These are phyloP conservation scores for Haplographium delicatum DNA, from an alignment of 495 filamentous ascomycete genomes.

Conservation along the genomic window DNA sequence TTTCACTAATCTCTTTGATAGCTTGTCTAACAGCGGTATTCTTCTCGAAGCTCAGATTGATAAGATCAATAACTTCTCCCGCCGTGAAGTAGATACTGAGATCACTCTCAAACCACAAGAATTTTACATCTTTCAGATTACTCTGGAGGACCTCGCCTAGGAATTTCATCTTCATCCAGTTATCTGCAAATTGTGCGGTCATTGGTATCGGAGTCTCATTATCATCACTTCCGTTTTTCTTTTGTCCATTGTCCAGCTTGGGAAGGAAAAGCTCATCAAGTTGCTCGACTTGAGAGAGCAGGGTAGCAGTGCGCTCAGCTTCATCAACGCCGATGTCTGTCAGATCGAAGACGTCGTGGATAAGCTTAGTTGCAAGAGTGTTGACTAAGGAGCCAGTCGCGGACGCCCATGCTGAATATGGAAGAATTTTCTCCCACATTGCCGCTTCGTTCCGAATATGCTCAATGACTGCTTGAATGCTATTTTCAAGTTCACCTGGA, in stretches of 20 bases:
- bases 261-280: slow-evolving; percentile 74
- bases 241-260: slow-evolving; percentile 26
- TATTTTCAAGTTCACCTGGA: slow-evolving; percentile 51
- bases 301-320: slow-evolving; percentile 67
- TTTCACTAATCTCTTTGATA: slow-evolving; percentile 68
- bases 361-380: slow-evolving; percentile 73
- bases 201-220: slow-evolving; percentile 45
- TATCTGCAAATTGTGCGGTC: slow-evolving; percentile 71
- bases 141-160: slow-evolving; percentile 85
- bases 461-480: slow-evolving; percentile 62
- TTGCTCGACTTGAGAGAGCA: slow-evolving; percentile 64
- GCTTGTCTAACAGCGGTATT: slow-evolving; percentile 70
- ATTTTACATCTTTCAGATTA: slow-evolving; percentile 82
- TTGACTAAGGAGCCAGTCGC: slow-evolving; percentile 77
- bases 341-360: slow-evolving; percentile 82
- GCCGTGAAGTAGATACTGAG: slow-evolving; percentile 74
- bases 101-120: slow-evolving; percentile 81
- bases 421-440: slow-evolving; percentile 76
- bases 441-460: slow-evolving; percentile 63
- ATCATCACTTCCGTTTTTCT: slow-evolving; percentile 24
- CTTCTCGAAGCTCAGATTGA: slow-evolving; percentile 86
- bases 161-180: slow-evolving; percentile 89
- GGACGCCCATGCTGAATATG: slow-evolving; percentile 76
- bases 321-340: slow-evolving; percentile 82
- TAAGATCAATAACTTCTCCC: slow-evolving; percentile 83